These are phyloP conservation scores for Dictyostelium purpureum DNA, from an alignment of 78 protist species.

Conservation along the genomic window DNA sequence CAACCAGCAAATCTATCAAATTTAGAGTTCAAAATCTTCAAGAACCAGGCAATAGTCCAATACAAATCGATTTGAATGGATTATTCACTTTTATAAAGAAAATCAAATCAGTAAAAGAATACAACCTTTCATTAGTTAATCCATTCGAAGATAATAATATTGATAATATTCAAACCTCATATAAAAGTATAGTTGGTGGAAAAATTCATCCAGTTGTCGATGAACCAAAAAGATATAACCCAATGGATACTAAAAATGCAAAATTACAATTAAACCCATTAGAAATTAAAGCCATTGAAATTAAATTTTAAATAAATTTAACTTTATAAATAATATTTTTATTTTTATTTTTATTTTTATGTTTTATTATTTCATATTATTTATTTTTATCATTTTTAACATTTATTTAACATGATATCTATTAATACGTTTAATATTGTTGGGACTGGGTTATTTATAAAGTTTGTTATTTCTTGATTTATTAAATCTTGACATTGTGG, in stretches of 20 bases:
- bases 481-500: constrained; percentile 15
- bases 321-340: no score
- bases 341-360: background rate
- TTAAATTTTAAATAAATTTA: background rate
- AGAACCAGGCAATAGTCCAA: background rate
- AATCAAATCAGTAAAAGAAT: background rate
- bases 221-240: background rate
- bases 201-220: background rate
- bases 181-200: background rate
- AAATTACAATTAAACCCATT: background rate
- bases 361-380: no score
- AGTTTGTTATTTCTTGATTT: background rate
- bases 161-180: background rate
- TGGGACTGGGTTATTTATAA: background rate
- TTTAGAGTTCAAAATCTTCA: constrained; percentile 12
- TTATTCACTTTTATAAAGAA: background rate
- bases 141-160: constrained; percentile 1
- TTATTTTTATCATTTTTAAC: no score
- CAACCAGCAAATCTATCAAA: background rate
- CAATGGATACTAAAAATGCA: background rate
- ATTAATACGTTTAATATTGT: background rate
- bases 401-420: background rate
- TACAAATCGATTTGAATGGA: background rate
- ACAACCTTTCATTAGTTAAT: background rate
- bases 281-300: constrained; percentile 19